These are phyloP conservation scores for Trichoderma semiorbis DNA, from an alignment of 2,329 filamentous ascomycete species.

Conservation along the genomic window DNA sequence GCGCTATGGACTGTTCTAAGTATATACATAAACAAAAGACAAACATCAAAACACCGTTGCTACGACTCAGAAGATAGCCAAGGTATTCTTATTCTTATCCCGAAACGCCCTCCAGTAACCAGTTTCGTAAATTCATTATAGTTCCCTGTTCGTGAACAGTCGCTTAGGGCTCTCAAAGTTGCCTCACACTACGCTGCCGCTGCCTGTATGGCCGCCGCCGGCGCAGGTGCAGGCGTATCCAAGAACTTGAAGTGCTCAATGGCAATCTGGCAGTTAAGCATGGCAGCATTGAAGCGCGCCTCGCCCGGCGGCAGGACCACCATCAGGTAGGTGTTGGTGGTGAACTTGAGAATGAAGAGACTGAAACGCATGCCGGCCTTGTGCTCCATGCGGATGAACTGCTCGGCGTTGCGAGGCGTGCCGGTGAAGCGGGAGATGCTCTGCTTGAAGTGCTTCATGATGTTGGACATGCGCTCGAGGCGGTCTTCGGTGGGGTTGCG, in stretches of 20 bases:
- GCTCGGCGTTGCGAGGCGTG: slow-evolving; percentile 75
- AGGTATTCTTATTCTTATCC: background rate
- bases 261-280: slow-evolving; percentile 86
- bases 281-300: slow-evolving; percentile 83
- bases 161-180: background rate
- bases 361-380: slow-evolving; percentile 77
- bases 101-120: slow-evolving; percentile 1
- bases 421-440: slow-evolving; percentile 70
- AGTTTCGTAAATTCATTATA: slow-evolving; percentile 1
- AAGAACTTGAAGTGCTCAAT: slow-evolving; percentile 73
- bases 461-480: slow-evolving; percentile 91
- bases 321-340: slow-evolving; percentile 95
- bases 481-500: slow-evolving; percentile 88
- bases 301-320: slow-evolving; percentile 89
- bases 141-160: background rate
- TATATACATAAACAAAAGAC: slow-evolving; percentile 4
- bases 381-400: slow-evolving; percentile 77
- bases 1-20: background rate
- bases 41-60: background rate
- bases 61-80: background rate
- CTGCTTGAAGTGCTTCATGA: slow-evolving; percentile 98
- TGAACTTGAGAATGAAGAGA: slow-evolving; percentile 92
- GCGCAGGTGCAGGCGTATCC: slow-evolving; percentile 44
- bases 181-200: background rate
- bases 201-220: slow-evolving; percentile 2